Base-by-base conservation (phyloP, 495 filamentous ascomycete genomes). In the Neurospora sp. region DNA sequence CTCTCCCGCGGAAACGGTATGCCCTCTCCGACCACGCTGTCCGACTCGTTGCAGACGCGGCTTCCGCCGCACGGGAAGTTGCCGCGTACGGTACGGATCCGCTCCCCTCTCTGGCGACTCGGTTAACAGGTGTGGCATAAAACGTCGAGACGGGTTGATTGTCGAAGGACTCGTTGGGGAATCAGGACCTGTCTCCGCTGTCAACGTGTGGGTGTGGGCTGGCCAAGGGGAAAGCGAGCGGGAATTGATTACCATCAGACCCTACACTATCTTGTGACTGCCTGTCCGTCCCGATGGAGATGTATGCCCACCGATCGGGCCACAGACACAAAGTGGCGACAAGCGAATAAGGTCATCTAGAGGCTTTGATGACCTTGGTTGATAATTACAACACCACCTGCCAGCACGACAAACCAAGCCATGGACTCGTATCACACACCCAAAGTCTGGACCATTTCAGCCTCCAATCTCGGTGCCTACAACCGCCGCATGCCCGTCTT, bases 191-290 rank as follows among this genome's bases (percentile, higher is more conserved):
- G 72, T 69, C 69, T 69, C 66, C 72, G 72, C 72, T 70, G 69
- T 73, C 73, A 59, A 39, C 69, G 38, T 24, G 73, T 69, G 73
- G 73, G 73, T 71, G 72, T 77, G 70, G 45, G 40, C 15, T 37
- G 37, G 31, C 37, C 69, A 73, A 74, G 13, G 75, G 78, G 73
- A 74, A 70, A 39, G 2, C 62, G 48, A 71, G 74, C 76, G 77
- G 78, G 76, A 80, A 62, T 76, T 77, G 66, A 82, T 82, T 79
- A 78, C 77, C 78, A 77, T 80, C 75, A 78, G 73, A 72, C 72
- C 54, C 62, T 37, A 75, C 79, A 74, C 78, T 76, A 78, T 75
- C 78, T 76, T 73, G 76, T 82, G 76, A 79, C 77, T 77, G 70
- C 71, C 62, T 75, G 75, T 70, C 78, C 76, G 75, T 70, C 75